phyloP scores from a whole-genome alignment of 1,284 basidiomycete genomes.

The Fomitopsis betulina region DNA sequence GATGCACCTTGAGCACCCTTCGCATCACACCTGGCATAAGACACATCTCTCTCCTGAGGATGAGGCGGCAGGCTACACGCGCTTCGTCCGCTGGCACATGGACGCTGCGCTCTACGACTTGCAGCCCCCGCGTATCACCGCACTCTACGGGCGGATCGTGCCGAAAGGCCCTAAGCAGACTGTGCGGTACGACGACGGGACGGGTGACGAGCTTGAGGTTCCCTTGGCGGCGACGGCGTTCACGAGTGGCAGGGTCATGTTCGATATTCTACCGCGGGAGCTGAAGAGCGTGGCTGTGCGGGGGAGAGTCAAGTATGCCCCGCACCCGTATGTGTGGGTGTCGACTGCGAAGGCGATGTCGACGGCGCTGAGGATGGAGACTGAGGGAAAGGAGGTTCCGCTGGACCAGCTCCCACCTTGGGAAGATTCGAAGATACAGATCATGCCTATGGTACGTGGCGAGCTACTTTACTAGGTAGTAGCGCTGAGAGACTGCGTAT shows the following conservation, averaged over 20 bases:
- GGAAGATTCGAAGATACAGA: constrained; percentile 70
- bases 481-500: not conserved
- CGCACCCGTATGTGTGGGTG: constrained; percentile 87
- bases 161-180: constrained; percentile 67
- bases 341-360: constrained; percentile 64
- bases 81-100: constrained; percentile 93
- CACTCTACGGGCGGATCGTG: constrained; percentile 77
- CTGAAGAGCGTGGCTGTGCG: constrained; percentile 82
- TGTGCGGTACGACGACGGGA: constrained; percentile 85
- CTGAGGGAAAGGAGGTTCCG: constrained; percentile 65
- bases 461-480: not conserved
- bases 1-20: constrained; percentile 73
- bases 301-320: constrained; percentile 62
- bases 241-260: constrained; percentile 79
- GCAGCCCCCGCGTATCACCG: constrained; percentile 83
- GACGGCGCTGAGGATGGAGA: constrained; percentile 76
- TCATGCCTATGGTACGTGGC: constrained; percentile 56
- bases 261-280: constrained; percentile 70
- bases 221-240: constrained; percentile 87
- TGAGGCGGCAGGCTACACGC: constrained; percentile 68
- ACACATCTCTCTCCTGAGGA: constrained; percentile 72
- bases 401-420: constrained; percentile 66
- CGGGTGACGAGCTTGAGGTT: constrained; percentile 77
- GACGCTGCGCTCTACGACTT: constrained; percentile 90
- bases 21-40: constrained; percentile 88